Conservation (phyloP, 768 basidiomycete genomes). For the Boletus rufocinnamomeus region DNA sequence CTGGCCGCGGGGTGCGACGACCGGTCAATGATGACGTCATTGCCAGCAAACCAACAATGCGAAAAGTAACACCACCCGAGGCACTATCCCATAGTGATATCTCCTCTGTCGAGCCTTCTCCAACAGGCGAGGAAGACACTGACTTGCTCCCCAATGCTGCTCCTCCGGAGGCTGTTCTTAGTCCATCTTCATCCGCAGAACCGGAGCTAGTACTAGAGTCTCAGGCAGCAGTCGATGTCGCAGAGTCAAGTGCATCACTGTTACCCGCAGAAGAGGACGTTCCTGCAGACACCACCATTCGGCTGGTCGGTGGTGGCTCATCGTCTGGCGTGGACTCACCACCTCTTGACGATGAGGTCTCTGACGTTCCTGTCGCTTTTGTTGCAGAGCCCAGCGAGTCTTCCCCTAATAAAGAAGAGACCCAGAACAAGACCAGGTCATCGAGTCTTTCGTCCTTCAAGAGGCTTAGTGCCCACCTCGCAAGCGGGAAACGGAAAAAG, state of each 20-base stretch:
- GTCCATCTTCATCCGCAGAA: conserved; percentile 32
- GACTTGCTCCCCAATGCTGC: conserved; percentile 53
- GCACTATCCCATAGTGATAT: conserved; percentile 16
- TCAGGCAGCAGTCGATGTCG: conserved; percentile 4
- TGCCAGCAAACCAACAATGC: conserved; percentile 16
- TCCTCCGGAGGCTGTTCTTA: conserved; percentile 35
- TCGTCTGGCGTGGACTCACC: conserved; percentile 32
- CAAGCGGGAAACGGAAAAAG: conserved; percentile 51
- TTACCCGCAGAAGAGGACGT: conserved; percentile 20
- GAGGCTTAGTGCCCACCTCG: conserved; percentile 46
- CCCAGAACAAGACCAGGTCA: conserved; percentile 55
- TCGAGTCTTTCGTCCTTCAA: conserved; percentile 58
- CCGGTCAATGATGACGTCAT: conserved; percentile 16
- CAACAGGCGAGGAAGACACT: conserved; percentile 37
- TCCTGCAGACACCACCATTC: conserved; percentile 48
- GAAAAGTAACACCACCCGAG: conserved; percentile 12
- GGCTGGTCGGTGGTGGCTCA: conserved; percentile 60
- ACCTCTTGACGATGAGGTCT: conserved; percentile 34
- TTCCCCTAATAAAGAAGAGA: conserved; percentile 32
- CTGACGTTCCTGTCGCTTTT: conserved; percentile 41
- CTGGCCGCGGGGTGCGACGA: conserved; percentile 47
- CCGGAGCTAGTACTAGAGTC: conserved; percentile 9
- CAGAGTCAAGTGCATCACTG: conserved; percentile 11
- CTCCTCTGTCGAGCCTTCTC: conserved; percentile 23
- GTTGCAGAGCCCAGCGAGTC: conserved; percentile 36